Evolutionary conservation across 768 basidiomycete genomes (phyloP).

Genomic region (Mycena vulgaris): DNA sequence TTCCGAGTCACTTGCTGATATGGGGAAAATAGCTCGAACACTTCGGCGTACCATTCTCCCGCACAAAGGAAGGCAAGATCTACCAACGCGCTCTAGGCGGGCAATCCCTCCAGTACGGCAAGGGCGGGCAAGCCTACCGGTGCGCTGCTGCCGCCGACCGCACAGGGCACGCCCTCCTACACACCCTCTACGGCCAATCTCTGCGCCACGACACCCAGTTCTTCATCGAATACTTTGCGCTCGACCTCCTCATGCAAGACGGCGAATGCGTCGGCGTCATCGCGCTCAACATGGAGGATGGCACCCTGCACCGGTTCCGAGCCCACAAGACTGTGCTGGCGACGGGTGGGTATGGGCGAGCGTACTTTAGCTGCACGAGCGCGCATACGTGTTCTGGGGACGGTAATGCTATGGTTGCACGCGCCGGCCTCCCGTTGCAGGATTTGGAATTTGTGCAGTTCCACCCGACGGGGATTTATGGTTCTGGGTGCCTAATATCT

Average conservation of each 20-base stretch:
- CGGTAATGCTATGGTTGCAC: slow-evolving; percentile 98
- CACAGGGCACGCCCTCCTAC: slow-evolving; percentile 97
- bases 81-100: slow-evolving; percentile 99
- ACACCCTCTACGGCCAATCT: slow-evolving; percentile 99
- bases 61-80: slow-evolving; percentile 98
- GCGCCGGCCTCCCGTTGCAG: slow-evolving; percentile 96
- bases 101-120: slow-evolving; percentile 96
- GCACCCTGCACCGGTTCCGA: slow-evolving; percentile 98
- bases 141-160: slow-evolving; percentile 99
- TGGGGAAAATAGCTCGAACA: slow-evolving; percentile 85
- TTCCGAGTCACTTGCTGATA: slow-evolving; percentile 1
- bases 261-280: slow-evolving; percentile 99
- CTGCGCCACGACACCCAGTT: slow-evolving; percentile 99
- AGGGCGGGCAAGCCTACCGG: slow-evolving; percentile 99
- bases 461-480: slow-evolving; percentile 99
- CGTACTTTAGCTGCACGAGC: slow-evolving; percentile 98
- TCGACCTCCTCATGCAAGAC: slow-evolving; percentile 98
- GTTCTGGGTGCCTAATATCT: slow-evolving; percentile 98
- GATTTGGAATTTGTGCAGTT: slow-evolving; percentile 99
- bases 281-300: slow-evolving; percentile 99
- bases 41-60: slow-evolving; percentile 98
- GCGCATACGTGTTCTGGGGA: slow-evolving; percentile 99
- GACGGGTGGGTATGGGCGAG: slow-evolving; percentile 97
- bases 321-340: slow-evolving; percentile 98
- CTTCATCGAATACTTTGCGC: slow-evolving; percentile 99